phyloP scores from a whole-genome alignment of 202 grass and related monocot genomes.

The Zizania palustris region DNA sequence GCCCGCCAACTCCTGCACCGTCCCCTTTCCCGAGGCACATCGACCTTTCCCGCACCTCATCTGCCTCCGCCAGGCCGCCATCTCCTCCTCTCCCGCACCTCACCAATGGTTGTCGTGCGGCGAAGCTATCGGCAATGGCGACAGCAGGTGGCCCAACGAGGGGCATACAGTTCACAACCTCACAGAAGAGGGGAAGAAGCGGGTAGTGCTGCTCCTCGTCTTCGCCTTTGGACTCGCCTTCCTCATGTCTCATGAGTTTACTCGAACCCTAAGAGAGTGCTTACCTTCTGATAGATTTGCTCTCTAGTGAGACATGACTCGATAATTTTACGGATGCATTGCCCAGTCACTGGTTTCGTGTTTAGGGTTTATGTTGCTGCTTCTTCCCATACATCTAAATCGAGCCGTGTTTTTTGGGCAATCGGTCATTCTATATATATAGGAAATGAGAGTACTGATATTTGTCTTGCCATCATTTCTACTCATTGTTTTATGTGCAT shows the following conservation, averaged over 20 bases:
- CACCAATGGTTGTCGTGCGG: background rate
- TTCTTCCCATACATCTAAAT: background rate
- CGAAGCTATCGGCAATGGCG: conserved; percentile 29
- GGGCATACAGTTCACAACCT: conserved; percentile 64
- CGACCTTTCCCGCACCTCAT: too few species aligned
- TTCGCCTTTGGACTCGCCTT: conserved; percentile 83
- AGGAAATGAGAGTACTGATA: background rate
- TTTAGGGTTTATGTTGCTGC: conserved; percentile 40
- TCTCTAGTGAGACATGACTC: background rate
- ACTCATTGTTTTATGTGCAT: background rate
- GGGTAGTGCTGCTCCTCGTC: conserved; percentile 77
- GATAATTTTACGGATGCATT: background rate
- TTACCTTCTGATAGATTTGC: background rate
- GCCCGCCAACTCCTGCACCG: too few species aligned
- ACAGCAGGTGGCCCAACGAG: conserved; percentile 26
- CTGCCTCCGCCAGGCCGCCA: too few species aligned
- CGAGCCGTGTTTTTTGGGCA: background rate
- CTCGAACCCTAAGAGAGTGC: background rate
- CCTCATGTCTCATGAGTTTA: conserved; percentile 86
- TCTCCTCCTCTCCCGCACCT: conserved; percentile 8
- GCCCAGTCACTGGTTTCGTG: conserved; percentile 4
- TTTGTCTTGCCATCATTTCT: background rate
- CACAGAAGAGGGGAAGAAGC: conserved; percentile 96
- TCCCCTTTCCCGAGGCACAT: too few species aligned
- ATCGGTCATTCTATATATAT: background rate